phyloP scores from a whole-genome alignment of 805 yeast species.

The Starmerella davenportii region DNA sequence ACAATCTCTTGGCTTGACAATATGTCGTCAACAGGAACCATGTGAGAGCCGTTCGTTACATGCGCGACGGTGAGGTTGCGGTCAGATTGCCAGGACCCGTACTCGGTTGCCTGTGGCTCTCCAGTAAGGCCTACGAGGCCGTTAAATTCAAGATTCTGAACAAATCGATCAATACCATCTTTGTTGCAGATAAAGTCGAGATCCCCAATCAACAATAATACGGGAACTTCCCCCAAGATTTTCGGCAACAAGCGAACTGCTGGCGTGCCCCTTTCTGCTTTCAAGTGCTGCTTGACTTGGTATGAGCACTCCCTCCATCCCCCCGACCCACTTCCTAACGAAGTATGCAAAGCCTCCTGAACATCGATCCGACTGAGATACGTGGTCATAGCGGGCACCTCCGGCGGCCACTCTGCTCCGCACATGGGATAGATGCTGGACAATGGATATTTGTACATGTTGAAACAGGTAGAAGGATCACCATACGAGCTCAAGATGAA shows the following conservation, averaged over 20 bases:
- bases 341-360: constrained; percentile 33
- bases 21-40: constrained; percentile 66
- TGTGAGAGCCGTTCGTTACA: constrained; percentile 66
- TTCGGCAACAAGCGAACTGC: constrained; percentile 50
- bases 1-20: constrained; percentile 25
- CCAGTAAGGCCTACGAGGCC: constrained; percentile 24
- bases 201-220: constrained; percentile 71
- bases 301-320: constrained; percentile 67
- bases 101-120: constrained; percentile 3
- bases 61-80: constrained; percentile 61
- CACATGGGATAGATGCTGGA: constrained; percentile 66
- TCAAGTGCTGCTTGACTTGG: constrained; percentile 36
- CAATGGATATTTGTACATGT: constrained; percentile 65
- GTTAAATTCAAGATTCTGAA: constrained; percentile 46
- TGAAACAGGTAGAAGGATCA: constrained; percentile 39
- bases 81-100: constrained; percentile 23
- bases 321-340: constrained; percentile 1
- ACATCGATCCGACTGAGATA: constrained; percentile 35
- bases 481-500: constrained; percentile 2
- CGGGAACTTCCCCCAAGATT: constrained; percentile 37
- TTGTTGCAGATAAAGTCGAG: constrained; percentile 79
- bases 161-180: constrained; percentile 51
- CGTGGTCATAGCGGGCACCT: constrained; percentile 30
- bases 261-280: constrained; percentile 37
- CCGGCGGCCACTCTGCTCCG: constrained; percentile 85